phyloP scores from a whole-genome alignment of 768 basidiomycete genomes.

The Peribolospora baueri region DNA sequence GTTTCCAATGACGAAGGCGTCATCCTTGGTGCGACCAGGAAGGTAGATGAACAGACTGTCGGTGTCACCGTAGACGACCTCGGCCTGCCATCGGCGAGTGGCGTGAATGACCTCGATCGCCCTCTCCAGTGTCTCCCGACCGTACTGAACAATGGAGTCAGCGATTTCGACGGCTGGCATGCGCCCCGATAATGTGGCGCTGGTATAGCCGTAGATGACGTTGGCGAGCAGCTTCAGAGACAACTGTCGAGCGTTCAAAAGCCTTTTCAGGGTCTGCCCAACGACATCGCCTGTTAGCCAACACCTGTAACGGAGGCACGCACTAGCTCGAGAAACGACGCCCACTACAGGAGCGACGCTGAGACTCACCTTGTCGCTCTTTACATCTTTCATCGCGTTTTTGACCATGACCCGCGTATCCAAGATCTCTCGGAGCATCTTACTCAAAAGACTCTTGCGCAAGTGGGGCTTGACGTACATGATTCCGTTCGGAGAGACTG shows the following conservation, averaged over 20 bases:
- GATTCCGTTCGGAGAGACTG: conserved; percentile 87
- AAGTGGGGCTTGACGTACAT: conserved; percentile 72
- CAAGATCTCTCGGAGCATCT: conserved; percentile 78
- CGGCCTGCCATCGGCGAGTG: conserved; percentile 63
- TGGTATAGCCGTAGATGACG: conserved; percentile 76
- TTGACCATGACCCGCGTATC: conserved; percentile 97
- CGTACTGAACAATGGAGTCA: conserved; percentile 90
- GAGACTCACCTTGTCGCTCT: conserved; percentile 40
- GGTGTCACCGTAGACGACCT: conserved; percentile 91
- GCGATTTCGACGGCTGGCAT: conserved; percentile 99
- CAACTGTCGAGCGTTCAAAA: conserved; percentile 75
- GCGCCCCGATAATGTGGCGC: conserved; percentile 77
- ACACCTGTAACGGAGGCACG: not conserved
- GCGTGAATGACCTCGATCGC: conserved; percentile 57
- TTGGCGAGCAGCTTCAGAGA: conserved; percentile 83
- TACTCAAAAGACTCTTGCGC: conserved; percentile 56
- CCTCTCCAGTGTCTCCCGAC: conserved; percentile 84
- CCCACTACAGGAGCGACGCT: not conserved
- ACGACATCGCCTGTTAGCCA: too few species aligned
- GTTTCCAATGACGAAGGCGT: conserved; percentile 76
- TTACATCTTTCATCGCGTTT: conserved; percentile 67
- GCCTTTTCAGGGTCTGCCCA: conserved; percentile 38
- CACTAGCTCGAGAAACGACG: not conserved
- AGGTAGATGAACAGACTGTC: conserved; percentile 85
- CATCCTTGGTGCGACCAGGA: conserved; percentile 71